A percentile compares a stretch with the other conserved stretches of the same genome.
These are phyloP conservation scores for Aspergillus pseudoviridinutans DNA, from an alignment of 2,329 filamentous ascomycete genomes.

Conservation along the genomic window DNA sequence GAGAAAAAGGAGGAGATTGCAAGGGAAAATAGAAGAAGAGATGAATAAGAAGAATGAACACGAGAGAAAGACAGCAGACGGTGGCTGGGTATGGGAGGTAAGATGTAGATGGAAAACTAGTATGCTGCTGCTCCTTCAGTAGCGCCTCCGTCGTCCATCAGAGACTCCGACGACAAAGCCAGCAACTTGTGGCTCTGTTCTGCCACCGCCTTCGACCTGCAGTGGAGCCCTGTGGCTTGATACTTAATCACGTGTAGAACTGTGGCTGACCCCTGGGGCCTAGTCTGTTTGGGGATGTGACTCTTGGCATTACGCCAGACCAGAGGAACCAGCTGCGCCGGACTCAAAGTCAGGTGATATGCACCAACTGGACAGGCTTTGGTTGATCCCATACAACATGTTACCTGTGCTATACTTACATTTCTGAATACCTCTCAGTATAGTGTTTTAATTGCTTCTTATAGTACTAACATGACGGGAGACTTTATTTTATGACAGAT, in stretches of 20 bases:
- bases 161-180: no score
- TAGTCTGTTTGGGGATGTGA: background rate
- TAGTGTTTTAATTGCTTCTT: no score
- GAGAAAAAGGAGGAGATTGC: background rate
- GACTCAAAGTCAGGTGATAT: background rate
- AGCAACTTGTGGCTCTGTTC: background rate
- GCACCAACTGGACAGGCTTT: background rate
- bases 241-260: background rate
- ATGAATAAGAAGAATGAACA: background rate
- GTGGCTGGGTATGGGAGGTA: background rate
- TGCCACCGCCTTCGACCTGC: background rate
- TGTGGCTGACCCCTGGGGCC: background rate
- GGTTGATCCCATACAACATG: no score
- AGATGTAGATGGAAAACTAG: background rate
- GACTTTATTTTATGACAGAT: background rate
- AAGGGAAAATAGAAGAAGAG: background rate
- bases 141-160: background rate
- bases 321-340: no score
- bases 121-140: background rate
- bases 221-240: background rate
- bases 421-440: background rate
- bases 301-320: no score
- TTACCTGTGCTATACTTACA: background rate
- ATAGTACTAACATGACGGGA: no score
- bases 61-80: background rate